These are phyloP conservation scores for Cryptococcus deneoformans DNA, from an alignment of 1,284 basidiomycete genomes.

Conservation along the genomic window DNA sequence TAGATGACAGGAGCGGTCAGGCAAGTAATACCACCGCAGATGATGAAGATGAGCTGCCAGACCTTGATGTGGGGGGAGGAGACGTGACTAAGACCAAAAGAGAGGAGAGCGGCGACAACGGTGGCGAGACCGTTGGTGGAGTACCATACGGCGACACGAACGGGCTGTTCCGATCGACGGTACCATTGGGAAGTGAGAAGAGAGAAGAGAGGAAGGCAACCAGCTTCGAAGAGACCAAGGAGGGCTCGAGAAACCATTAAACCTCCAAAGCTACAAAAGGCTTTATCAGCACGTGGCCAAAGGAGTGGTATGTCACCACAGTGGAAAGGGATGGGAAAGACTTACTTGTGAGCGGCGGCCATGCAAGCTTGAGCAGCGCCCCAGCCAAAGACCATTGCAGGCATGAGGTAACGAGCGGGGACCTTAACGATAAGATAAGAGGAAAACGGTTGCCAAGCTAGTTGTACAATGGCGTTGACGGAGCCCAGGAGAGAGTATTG, in stretches of 20 bases:
- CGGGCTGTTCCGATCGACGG: conserved; percentile 46
- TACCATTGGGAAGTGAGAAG: conserved; percentile 50
- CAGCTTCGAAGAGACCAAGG: conserved; percentile 49
- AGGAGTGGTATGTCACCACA: not conserved
- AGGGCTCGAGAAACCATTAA: conserved; percentile 44
- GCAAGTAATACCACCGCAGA: conserved; percentile 30
- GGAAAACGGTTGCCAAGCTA: conserved; percentile 47
- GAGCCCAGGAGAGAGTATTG: conserved; percentile 40
- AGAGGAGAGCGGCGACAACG: conserved; percentile 40
- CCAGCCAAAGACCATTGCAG: conserved; percentile 39
- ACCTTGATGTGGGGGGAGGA: conserved; percentile 27
- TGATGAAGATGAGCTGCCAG: conserved; percentile 50
- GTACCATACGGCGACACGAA: conserved; percentile 47
- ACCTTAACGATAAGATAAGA: conserved; percentile 45
- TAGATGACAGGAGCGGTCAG: conserved; percentile 42
- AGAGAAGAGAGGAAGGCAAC: conserved; percentile 48
- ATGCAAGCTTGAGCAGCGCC: conserved; percentile 35
- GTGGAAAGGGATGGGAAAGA: not conserved
- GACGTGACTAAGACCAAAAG: conserved; percentile 42
- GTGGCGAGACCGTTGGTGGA: conserved; percentile 46
- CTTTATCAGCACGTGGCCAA: not conserved
- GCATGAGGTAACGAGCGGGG: conserved; percentile 41
- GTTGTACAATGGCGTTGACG: conserved; percentile 42
- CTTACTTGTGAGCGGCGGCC: conserved; percentile 29
- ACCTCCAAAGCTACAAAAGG: conserved; percentile 17